Evolutionary conservation across 495 filamentous ascomycete genomes (phyloP), one percentile per base, ranked within the genome.

Genomic region (Neurospora africana): DNA sequence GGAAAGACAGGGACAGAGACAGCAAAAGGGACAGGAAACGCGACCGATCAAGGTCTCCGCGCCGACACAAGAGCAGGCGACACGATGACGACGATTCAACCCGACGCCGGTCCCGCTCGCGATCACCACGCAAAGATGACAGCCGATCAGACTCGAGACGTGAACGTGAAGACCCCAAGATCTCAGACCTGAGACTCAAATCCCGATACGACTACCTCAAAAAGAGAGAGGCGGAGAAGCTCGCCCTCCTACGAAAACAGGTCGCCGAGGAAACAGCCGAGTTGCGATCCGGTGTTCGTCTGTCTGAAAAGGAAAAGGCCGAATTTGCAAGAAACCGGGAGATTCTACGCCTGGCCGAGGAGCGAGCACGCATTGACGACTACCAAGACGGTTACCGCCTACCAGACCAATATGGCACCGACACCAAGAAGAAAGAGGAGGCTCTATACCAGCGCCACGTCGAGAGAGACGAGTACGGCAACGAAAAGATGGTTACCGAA

Each of bases 401-500:
- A 82, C 95, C 95, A 0, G 94, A 97, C 71, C 93, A 97, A 77
- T 97, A 97, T 75, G 96, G 95, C 72, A 95, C 92, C 2, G 95
- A 97, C 78, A 89, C 88, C 79, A 94, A 92, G 80, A 91, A 91
- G 82, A 97, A 97, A 79, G 91, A 97, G 76, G 91, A 95, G 35
- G 93, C 92, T 11, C 87, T 97, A 39, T 95, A 96, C 82, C 92
- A 92, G 77, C 91, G 95, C 27, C 94, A 98, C 76, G 91, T 97
- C 17, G 94, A 98, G 71, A 88, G 89, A 67, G 94, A 97, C 69
- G 92, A 97, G 75, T 87, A 89, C 67, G 94, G 94, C 35, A 89
- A 95, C 76, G 95, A 98, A 80, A 89, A 90, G 74, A 97, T 92
- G 76, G 86, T 98, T 68, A 97, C 95, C 0, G 95, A 99, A 79